Base-by-base conservation (phyloP, 345 rosid genomes). In the Garcia nutans region DNA sequence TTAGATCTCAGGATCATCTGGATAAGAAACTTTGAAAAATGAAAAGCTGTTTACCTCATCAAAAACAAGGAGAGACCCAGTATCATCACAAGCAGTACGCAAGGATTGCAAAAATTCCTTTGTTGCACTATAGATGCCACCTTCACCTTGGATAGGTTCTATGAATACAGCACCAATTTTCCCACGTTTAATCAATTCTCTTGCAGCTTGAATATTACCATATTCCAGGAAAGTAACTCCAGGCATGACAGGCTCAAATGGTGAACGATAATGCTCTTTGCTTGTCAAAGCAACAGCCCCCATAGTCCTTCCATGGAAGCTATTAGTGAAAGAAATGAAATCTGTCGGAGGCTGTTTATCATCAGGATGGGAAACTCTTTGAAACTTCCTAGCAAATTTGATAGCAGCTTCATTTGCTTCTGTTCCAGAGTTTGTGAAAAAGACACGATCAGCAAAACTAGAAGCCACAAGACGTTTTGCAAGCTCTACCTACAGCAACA, bases 351-450 rank as follows among this genome's bases (percentile, higher is more conserved):
- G 91, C 57, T 86, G 81, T 19, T 86, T 77, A 37, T 74, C 85
- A 70, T 82, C 83, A 2, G 97, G 96, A 54, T 88, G 71, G 17
- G 81, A 73, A 75, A 82, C 80, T 76, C 96, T 87, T 84, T 96
- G 97, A 55, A 88, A 93, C 79, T 96, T 96, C 78, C 97, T 84
- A 2, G 97, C 87, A 76, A 96, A 96, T 83, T 96, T 96, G 62
- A 96, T 92, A 17, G 99, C 98, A 24, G 98, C 98, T 84, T 96
- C 97, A 78, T 96, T 96, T 72, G 99, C 96, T 85, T 96, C 99
- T 0, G 98, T 87, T 70, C 99, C 99, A 63, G 98, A 89, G 80
- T 93, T 96, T 10, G 92, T 63, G 79, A 93, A 96, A 79, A 93
- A 96, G 22, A 92, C 95, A 16, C 93, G 86, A 79, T 91, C 96